phyloP scores from a whole-genome alignment of 257 asterid species.

The Buddleja alternifolia region DNA sequence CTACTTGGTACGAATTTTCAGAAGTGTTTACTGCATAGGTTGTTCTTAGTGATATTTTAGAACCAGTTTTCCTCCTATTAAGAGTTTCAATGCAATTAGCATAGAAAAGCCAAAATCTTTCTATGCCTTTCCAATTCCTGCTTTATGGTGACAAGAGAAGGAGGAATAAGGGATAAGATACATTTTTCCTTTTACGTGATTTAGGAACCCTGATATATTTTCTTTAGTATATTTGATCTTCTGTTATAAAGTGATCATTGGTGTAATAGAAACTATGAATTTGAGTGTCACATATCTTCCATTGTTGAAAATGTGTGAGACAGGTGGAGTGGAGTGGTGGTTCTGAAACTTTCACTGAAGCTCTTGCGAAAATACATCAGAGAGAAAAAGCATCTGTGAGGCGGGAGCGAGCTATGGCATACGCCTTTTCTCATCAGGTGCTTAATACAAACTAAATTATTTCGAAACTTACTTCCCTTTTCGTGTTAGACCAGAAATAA shows the following conservation, averaged over 20 bases:
- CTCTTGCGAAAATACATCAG: slow-evolving; percentile 80
- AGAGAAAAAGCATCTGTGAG: slow-evolving; percentile 91
- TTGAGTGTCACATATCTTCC: background rate
- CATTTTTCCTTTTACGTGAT: too few species aligned
- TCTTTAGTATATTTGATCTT: background rate
- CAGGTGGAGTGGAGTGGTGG: slow-evolving; percentile 97
- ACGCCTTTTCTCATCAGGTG: slow-evolving; percentile 94
- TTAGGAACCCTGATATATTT: too few species aligned
- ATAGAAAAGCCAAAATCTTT: too few species aligned
- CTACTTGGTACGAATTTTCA: too few species aligned
- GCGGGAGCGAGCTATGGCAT: slow-evolving; percentile 94
- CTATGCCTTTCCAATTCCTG: too few species aligned
- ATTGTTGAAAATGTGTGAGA: slow-evolving; percentile 21
- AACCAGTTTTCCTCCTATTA: too few species aligned
- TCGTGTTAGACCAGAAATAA: background rate
- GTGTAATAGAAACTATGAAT: background rate
- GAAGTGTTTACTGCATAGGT: too few species aligned
- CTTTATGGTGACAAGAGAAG: too few species aligned
- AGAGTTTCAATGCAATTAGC: too few species aligned
- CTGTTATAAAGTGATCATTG: background rate
- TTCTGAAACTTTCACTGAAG: slow-evolving; percentile 68
- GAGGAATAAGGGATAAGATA: too few species aligned
- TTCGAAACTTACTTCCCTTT: background rate
- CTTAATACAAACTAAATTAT: background rate
- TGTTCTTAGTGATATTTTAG: too few species aligned